Percentiles rank a stretch among this genome's conserved stretches.
These are phyloP conservation scores for Pterocarpus macrocarpus DNA, from an alignment of 306 rosid species.

Conservation along the genomic window DNA sequence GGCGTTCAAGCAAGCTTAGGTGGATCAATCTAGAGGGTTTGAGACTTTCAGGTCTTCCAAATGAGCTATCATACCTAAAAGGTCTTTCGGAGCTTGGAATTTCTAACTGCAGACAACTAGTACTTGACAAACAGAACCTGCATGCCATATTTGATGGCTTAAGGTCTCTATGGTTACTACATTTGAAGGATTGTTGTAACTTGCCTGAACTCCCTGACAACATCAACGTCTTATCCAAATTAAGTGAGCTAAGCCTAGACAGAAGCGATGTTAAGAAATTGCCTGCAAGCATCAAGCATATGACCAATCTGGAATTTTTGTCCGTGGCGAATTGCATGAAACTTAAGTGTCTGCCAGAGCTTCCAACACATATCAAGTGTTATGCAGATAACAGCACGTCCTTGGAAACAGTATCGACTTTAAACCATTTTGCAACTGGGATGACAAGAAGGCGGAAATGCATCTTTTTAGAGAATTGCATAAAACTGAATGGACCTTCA, in stretches of 20 bases:
- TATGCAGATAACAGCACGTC: conserved; percentile 19
- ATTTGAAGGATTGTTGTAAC: background rate
- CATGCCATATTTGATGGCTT: background rate
- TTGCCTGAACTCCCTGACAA: conserved; percentile 19
- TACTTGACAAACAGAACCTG: background rate
- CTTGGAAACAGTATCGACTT: background rate
- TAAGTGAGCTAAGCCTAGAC: background rate
- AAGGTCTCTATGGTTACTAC: background rate
- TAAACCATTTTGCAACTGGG: background rate
- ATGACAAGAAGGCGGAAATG: no score
- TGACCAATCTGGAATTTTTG: background rate
- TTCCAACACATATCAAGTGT: conserved; percentile 2
- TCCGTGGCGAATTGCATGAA: background rate
- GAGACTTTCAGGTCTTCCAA: background rate
- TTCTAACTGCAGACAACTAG: background rate
- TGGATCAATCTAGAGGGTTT: background rate
- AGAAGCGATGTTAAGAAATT: background rate
- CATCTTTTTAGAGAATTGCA: background rate
- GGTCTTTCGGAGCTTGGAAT: background rate
- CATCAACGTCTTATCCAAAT: background rate
- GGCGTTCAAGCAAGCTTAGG: background rate
- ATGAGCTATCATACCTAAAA: background rate
- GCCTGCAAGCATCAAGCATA: conserved; percentile 18
- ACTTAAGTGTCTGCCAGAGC: conserved; percentile 42
- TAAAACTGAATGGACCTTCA: background rate